Base-by-base conservation (phyloP, 1,139 yeast species). In the Hyphopichia buzzinii region DNA sequence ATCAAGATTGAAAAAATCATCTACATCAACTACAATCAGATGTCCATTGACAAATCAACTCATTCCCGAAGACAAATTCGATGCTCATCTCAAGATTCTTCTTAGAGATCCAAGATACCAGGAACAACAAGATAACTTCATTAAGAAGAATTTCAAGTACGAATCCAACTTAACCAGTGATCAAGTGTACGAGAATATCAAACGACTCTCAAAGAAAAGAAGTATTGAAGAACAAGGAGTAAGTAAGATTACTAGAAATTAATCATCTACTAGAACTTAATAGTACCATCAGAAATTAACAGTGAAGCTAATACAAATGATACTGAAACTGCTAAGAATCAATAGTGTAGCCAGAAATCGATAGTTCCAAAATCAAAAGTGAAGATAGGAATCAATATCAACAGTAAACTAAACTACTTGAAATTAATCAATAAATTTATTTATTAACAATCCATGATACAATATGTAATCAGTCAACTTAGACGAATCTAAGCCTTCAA, bases 401-500 rank as follows among this genome's bases (percentile, higher is more conserved):
- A n/a, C n/a, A n/a, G n/a, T n/a, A n/a, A n/a, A n/a, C n/a, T n/a
- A n/a, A n/a, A n/a, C n/a, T n/a, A n/a, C n/a, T n/a, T n/a, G n/a
- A n/a, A n/a, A n/a, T n/a, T 19, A 19, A 19, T 19, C 23, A 19
- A 19, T 19, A 19, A 19, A 19, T 19, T 19, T 19, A 19, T 19
- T 19, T 19, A 19, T 19, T 19, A 19, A 19, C 23, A 19, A 19
- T n/a, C 23, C 23, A 19, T 19, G 23, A 19, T 19, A 19, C 23
- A 19, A 10, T 19, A 19, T 19, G 23, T 19, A 19, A 19, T 19
- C 23, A 19, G 10, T 19, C n/a, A n/a, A n/a, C n/a, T n/a, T n/a
- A n/a, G n/a, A n/a, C n/a, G n/a, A n/a, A n/a, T n/a, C n/a, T 78
- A 79, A 79, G 88, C 87, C 79, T 84, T 85, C 73, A 90, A 83